Base-by-base conservation (phyloP, 2,329 filamentous ascomycete species). In the Macroventuria anomochaeta region DNA sequence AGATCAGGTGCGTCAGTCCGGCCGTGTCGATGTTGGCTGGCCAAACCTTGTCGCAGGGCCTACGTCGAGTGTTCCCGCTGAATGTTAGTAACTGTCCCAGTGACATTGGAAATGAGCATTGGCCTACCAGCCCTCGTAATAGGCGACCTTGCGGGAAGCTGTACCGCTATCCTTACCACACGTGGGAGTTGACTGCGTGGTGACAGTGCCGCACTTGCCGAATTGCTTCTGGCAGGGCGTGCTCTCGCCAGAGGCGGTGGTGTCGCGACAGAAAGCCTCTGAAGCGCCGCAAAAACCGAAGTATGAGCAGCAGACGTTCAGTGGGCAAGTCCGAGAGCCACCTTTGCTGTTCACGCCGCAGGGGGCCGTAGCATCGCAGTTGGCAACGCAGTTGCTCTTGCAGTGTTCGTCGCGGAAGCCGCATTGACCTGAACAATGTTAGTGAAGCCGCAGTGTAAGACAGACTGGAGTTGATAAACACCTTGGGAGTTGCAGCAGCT, bases 281-380 rank as follows among this genome's bases (percentile, higher is more conserved):
- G 69, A 76, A 25, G 55, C 52, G 11, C 72, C 74, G 7, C 77
- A 80, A 48, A 67, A 64, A 1, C 76, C 76, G 2, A 75, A 68
- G 38, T 79, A 75, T 5, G 58, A 63, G 48, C 63, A 66, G 44
- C 63, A 68, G 10, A 57, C 46, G 10, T 64, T 61, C 5, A 63
- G 33, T 0, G 56, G 55, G 20, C 61, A 64, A 4, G 8, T 55
- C 20, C 39, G 47, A 1, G 29, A 12, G 13, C 53, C 48, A 7
- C 29, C 36, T 4, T 36, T 37, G 11, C 65, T 67, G 47, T 70
- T 67, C 18, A 71, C 53, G 15, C 74, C 75, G 31, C 75, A 77
- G 33, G 71, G 64, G 3, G 72, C 72, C n/a, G 59, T 68, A n/a
- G 74, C 72, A 58, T 76, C 59, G 46, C 75, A 77, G 46, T 75